Evolutionary conservation across 345 rosid species (phyloP), one percentile per base, ranked within the genome.

Genomic region (Corchorus olitorius): DNA sequence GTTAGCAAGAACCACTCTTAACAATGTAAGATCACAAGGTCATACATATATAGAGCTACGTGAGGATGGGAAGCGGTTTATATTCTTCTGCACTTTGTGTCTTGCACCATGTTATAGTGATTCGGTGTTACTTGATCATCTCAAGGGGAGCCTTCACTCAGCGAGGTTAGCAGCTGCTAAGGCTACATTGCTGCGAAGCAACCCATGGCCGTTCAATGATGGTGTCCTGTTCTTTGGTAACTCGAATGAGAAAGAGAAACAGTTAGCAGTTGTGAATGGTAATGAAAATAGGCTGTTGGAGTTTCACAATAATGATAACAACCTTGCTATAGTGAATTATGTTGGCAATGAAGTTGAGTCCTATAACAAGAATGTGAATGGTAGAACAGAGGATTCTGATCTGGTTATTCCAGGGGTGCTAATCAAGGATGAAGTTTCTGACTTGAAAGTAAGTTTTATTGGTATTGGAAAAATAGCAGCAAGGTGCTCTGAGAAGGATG

Each of bases 201-300:
- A 92, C 49, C 97, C 98, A 0, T 92, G 98, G 97, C 99, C 99
- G 54, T 93, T 96, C 46, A 89, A 81, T 65, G 98, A 96, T 48
- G 98, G 98, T 48, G 84, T 93, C 66, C 83, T 89, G 76, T 96
- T 93, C 89, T 96, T 93, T 80, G 88, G 87, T 61, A 83, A 69
- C 53, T 83, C 87, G 11, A 79, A 43, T 15, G 89, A 83, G 64
- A 77, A 77, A 35, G 86, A 80, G 71, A 84, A 81, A 62, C 82
- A 68, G 46, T 35, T 75, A 33, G 76, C 20, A 7, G 43, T 71
- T 71, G 14, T 77, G 13, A 73, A 83, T 60, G 81, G 68, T 56
- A 53, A 74, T 76, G 48, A 10, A 17, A 59, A 66, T 67, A 76
- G 75, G 58, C 52, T 77, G 70, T 71, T 87, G 84, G 87, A 79